Evolutionary conservation across 2,329 filamentous ascomycete genomes (phyloP), one percentile per base, ranked within the genome.

Genomic region (Beauveria varroae): DNA sequence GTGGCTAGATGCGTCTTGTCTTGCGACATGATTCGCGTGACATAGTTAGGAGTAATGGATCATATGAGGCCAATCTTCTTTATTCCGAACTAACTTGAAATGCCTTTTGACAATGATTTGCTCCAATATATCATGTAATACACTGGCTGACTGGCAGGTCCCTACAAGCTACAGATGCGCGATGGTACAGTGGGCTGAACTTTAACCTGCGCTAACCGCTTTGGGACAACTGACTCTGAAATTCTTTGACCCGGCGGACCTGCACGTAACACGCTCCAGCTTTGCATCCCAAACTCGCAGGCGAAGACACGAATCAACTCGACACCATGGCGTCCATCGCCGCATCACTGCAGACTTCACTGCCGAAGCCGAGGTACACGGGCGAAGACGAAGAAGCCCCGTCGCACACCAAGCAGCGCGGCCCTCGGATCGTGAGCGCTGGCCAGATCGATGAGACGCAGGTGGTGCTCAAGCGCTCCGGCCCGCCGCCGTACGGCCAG

Each of bases 351-450:
- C 86, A 91, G 65, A 86, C 86, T 71, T 87, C 90, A 62, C 81
- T 98, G 49, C 93, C 93, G 3, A 93, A 93, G 73, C 93, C 93
- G 18, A 93, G 90, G 76, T 96, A 97, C 72, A 91, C 88, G 5
- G 92, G 90, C 67, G 91, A 96, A 72, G 87, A 96, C 72, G 93
- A 97, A 72, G 90, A 96, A 70, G 77, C 88, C 40, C 87, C 88
- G 26, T 76, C 80, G 34, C 85, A 89, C 71, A 81, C 88, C 52
- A 86, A 90, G 71, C 86, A 90, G 68, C 86, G 87, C 72, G 91
- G 92, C 63, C 90, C 91, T 44, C 86, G 92, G 72, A 89, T 98
- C 65, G 82, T 98, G 62, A 89, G 87, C 68, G 84, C 89, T 57
- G 86, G 85, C 68, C 86, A 93, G 69, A 82, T 96, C 66, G 90